Evolutionary conservation across 192 early-diverging fungal species (phyloP), one percentile per base, ranked within the genome.

Genomic region (Coemansia sp.): DNA sequence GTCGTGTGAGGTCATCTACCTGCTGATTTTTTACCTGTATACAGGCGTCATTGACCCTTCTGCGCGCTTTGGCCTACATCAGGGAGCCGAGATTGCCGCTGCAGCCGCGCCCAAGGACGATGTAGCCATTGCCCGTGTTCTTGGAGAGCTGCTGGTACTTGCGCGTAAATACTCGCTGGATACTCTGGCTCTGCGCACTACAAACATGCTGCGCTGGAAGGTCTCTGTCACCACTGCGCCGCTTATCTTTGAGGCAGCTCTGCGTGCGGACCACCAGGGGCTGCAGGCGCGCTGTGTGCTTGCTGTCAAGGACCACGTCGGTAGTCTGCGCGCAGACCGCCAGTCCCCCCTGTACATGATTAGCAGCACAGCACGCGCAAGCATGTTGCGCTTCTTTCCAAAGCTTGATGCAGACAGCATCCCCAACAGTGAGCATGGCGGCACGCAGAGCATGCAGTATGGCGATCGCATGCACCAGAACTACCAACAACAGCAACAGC

Each of bases 11-110:
- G 84, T 84, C 23, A 82, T 86, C n/a, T 58, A 81, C 41, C 77
- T 88, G 4, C 86, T 90, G 21, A 65, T 90, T 16, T 88, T 88
- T 56, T 90, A 82, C 34, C 72, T 88, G 56, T 88, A 90, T 62
- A 88, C 88, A 0, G 88, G 85, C 63, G 80, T 86, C 49, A 65
- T 90, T 49, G 80, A 89, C 55, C 85, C 86, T n/a, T 78, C 83
- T 4, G 86, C 88, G 47, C 88, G 88, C 34, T 83, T 87, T 53
- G 87, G 88, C 22, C 82, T 86, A 6, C 83, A 87, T 34, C 68
- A 64, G 16, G 55, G 56, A 12, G 57, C 61, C 4, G 65, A 66
- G 26, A 38, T 60, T 7, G 53, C 60, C n/a, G 32, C 64, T 16
- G 52, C 64, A 3, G 44, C 59, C 18, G 58, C 58, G 2, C 28